Base-by-base conservation (phyloP, 192 early-diverging fungal genomes). In the Linnemannia zychae region DNA sequence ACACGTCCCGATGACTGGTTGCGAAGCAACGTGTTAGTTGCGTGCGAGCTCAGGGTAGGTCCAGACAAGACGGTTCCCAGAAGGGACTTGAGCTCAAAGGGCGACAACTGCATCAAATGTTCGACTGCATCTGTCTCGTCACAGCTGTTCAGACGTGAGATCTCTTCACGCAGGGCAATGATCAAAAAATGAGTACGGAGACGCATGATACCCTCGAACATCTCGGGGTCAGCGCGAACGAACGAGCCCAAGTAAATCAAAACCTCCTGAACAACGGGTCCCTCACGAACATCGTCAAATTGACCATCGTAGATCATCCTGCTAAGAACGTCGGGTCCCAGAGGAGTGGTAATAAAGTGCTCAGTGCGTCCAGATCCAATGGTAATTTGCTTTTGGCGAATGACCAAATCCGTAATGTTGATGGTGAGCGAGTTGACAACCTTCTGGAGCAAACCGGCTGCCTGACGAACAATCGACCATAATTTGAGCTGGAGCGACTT, bases 101-200 rank as follows among this genome's bases (percentile, higher is more conserved):
- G 96, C 34, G 93, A 94, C 12, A 95, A 76, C 80, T 95, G 92
- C 95, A 97, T 94, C 69, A 97, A 84, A 28, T 93, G 89, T 72
- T 96, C 95, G 46, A 96, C 87, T 9, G 95, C 96, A 69, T 94
- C 94, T 28, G 93, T 93, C 82, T 96, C 95, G 75, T 94, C 91
- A 76, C 93, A 95, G 20, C 91, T 88, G 63, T 92, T 91, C 77
- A 95, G 88, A 34, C 94, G 89, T 28, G 93, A 92, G 44, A 97
- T 94, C 86, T 97, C 96, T 75, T 97, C 96, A 44, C 96, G 89
- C 81, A 97, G 89, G 15, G 96, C 96, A 89, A 96, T 94, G 44
- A 97, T 93, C 66, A 97, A 90, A 75, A 93, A 94, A 81, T 96
- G 95, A 0, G 93, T 96, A 33, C 96, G 93, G 22, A 97, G 89